Conservation (phyloP, 2,329 filamentous ascomycete species). For the Pezicula carpinea region DNA sequence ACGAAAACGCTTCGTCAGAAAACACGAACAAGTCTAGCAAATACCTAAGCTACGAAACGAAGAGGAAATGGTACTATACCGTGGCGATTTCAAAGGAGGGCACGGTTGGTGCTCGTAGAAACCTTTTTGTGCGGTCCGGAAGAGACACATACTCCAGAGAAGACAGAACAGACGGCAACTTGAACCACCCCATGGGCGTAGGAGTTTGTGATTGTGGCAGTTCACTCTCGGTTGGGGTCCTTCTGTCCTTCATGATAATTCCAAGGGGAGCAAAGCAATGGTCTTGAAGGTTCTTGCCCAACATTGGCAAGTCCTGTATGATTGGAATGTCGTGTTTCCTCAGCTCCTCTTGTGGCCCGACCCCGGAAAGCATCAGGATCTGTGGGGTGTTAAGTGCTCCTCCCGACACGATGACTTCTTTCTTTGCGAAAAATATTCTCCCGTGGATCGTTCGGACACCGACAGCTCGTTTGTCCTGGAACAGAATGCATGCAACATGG, state of each 20-base stretch:
- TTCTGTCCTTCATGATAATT: slow-evolving; percentile 21
- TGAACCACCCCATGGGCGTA: background rate
- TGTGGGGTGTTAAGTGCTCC: slow-evolving; percentile 38
- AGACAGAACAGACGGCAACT: background rate
- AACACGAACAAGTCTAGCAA: background rate
- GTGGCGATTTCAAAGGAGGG: background rate
- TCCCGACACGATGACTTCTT: slow-evolving; percentile 39
- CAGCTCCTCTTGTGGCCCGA: slow-evolving; percentile 34
- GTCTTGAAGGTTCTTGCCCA: slow-evolving; percentile 38
- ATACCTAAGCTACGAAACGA: background rate
- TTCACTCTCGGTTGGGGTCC: background rate
- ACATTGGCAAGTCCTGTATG: slow-evolving; percentile 29
- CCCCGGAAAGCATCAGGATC: slow-evolving; percentile 42
- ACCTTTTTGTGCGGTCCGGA: background rate
- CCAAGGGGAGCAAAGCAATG: slow-evolving; percentile 31
- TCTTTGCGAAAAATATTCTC: slow-evolving; percentile 21
- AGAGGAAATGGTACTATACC: background rate
- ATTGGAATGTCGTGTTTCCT: slow-evolving; percentile 30
- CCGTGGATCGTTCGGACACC: slow-evolving; percentile 38
- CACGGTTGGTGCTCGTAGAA: background rate
- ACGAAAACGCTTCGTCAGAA: background rate
- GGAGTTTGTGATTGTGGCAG: background rate
- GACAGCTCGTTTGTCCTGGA: slow-evolving; percentile 38
- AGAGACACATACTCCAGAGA: background rate
- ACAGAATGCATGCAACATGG: slow-evolving; percentile 40